Evolutionary conservation across 768 basidiomycete genomes (phyloP), one percentile per base, ranked within the genome.

Genomic region (Boletus speciosus): DNA sequence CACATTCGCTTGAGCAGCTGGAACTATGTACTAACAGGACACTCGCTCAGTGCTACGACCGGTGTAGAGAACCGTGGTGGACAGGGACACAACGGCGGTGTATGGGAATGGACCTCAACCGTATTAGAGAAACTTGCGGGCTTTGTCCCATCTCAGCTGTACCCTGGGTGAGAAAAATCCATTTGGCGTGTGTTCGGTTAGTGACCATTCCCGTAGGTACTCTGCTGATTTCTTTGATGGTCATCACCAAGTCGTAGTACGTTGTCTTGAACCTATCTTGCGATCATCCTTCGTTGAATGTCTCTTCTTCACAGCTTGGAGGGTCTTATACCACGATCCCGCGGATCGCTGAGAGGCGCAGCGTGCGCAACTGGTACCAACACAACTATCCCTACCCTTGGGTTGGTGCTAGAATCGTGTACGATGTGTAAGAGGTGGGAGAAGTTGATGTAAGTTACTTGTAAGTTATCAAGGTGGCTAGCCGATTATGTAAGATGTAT

Each of bases 61-160:
- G 90, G 88, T 35, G 70, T 76, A 56, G 73, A 74, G 55, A 74
- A 68, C 47, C 63, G 66, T 53, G 77, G 70, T 21, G 82, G 83
- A 3, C 81, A 74, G 67, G 88, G 90, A 11, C 82, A 84, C 57
- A 98, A 99, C 60, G 97, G 97, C 7, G 97, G 97, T 6, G 88
- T 97, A 15, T 99, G 96, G 94, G 94, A 98, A 74, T 98, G 95
- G 95, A 97, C 96, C 0, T 88, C 87, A 19, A 94, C 93, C 15
- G 60, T 78, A 29, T 80, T 95, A 42, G 85, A 84, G 21, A 76
- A 74, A 27, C 76, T 82, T 56, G 84, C 91, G 2, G 94, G 92
- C 0, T 99, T 87, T 66, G 76, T 76, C 42, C 76, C 84, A 9
- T 93, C 90, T 1, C 70, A 70, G 35, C 65, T 96, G 46, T 99